Conservation (phyloP, 805 yeast genomes). For the Alloascoidea hylecoeti region DNA sequence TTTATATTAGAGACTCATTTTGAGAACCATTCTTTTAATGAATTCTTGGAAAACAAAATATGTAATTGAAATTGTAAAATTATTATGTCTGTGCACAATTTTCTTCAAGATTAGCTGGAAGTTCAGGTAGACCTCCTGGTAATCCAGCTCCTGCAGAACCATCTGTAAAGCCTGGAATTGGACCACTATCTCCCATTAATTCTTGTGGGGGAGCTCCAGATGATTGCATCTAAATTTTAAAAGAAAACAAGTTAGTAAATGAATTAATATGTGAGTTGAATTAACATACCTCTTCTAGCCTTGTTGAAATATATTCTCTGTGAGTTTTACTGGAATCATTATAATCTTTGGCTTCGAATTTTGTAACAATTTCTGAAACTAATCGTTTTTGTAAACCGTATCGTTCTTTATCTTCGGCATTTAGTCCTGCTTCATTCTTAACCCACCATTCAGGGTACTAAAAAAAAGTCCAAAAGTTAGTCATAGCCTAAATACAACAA, state of each 20-base stretch:
- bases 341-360: constrained; percentile 55
- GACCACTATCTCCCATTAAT: constrained; percentile 41
- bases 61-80: too few relatives aligned
- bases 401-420: constrained; percentile 31
- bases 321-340: constrained; percentile 28
- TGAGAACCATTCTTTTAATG: too few relatives aligned
- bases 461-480: too few relatives aligned
- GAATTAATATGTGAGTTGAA: not conserved
- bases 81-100: not conserved
- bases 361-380: constrained; percentile 43
- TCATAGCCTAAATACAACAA: too few relatives aligned
- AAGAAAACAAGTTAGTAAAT: not conserved
- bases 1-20: too few relatives aligned
- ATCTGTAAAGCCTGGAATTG: constrained; percentile 20
- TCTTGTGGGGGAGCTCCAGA: constrained; percentile 75
- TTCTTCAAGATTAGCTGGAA: not conserved
- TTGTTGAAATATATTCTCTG: constrained; percentile 36
- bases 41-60: too few relatives aligned
- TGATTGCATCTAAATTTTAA: constrained; percentile 38
- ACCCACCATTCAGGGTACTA: constrained; percentile 54
- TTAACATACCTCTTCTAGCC: constrained; percentile 38
- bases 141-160: constrained; percentile 6
- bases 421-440: constrained; percentile 30
- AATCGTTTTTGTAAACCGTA: constrained; percentile 50
- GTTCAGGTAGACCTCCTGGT: not conserved